phyloP scores from a whole-genome alignment of 495 filamentous ascomycete genomes.

The Aspergillus steynii region DNA sequence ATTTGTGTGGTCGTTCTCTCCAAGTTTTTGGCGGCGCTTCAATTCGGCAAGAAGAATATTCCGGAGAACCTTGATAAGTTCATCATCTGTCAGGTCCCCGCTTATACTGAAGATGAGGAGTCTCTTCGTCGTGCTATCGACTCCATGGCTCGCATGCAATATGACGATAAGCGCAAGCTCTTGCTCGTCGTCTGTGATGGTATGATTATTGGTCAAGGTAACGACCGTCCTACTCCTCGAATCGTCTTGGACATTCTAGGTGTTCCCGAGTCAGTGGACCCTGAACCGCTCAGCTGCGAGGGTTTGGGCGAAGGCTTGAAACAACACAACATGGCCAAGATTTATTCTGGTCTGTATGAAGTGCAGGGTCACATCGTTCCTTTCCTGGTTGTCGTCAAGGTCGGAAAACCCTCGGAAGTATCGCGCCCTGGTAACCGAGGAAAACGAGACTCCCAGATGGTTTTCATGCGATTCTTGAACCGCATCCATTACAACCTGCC shows the following conservation, averaged over 20 bases:
- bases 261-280: slow-evolving; percentile 89
- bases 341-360: slow-evolving; percentile 97
- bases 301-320: slow-evolving; percentile 93
- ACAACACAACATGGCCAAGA: slow-evolving; percentile 99
- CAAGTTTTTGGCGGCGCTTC: slow-evolving; percentile 95
- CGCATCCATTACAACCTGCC: slow-evolving; percentile 93
- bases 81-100: slow-evolving; percentile 95
- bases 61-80: slow-evolving; percentile 98
- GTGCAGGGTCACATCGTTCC: slow-evolving; percentile 97
- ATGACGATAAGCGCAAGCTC: slow-evolving; percentile 98
- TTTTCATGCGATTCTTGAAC: slow-evolving; percentile 98
- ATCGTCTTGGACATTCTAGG: slow-evolving; percentile 98
- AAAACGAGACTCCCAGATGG: slow-evolving; percentile 98
- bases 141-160: slow-evolving; percentile 91
- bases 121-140: slow-evolving; percentile 95
- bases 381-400: slow-evolving; percentile 94
- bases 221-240: slow-evolving; percentile 90
- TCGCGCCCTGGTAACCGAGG: slow-evolving; percentile 96
- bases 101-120: slow-evolving; percentile 98
- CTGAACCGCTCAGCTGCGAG: slow-evolving; percentile 97
- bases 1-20: slow-evolving; percentile 81
- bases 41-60: slow-evolving; percentile 86
- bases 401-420: slow-evolving; percentile 96
- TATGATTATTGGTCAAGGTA: slow-evolving; percentile 99
- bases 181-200: slow-evolving; percentile 93